These are phyloP conservation scores for Fomitopsis pulvina DNA, from an alignment of 768 basidiomycete species.

Conservation along the genomic window DNA sequence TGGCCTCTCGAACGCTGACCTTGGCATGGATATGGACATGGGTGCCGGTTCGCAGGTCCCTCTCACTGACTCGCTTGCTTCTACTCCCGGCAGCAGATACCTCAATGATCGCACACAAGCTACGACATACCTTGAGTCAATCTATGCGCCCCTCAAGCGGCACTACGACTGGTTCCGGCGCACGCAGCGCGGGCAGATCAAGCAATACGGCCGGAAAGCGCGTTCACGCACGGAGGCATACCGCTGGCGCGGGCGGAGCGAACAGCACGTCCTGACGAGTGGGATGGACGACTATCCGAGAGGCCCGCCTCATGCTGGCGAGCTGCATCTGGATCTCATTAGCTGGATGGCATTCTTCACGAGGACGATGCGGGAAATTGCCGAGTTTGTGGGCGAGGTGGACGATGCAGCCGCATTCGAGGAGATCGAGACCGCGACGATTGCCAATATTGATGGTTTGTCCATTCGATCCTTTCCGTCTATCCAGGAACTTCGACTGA, in stretches of 20 bases:
- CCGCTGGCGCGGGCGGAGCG: slow-evolving; percentile 88
- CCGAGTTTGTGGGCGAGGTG: slow-evolving; percentile 78
- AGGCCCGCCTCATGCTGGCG: slow-evolving; percentile 82
- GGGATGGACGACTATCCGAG: slow-evolving; percentile 98
- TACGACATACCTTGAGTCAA: slow-evolving; percentile 62
- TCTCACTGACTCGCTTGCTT: slow-evolving; percentile 23
- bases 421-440: slow-evolving; percentile 72
- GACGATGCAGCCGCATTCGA: slow-evolving; percentile 76
- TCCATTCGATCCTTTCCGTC: neutral
- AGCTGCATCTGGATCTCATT: slow-evolving; percentile 89
- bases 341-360: slow-evolving; percentile 98
- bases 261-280: slow-evolving; percentile 83
- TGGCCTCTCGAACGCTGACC: slow-evolving; percentile 50
- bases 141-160: slow-evolving; percentile 78
- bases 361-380: slow-evolving; percentile 87
- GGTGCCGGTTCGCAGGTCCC: slow-evolving; percentile 43
- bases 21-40: slow-evolving; percentile 59
- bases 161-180: slow-evolving; percentile 97
- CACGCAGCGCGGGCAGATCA: slow-evolving; percentile 91
- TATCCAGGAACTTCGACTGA: too few relatives aligned
- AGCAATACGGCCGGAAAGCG: slow-evolving; percentile 78
- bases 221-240: slow-evolving; percentile 89
- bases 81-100: slow-evolving; percentile 30
- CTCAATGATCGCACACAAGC: slow-evolving; percentile 58
- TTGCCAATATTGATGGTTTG: slow-evolving; percentile 80